A percentile compares a stretch with the other conserved stretches of the same genome.
These are phyloP conservation scores for Phylloboletellus chloephorus DNA, from an alignment of 1,284 basidiomycete genomes.

Conservation along the genomic window DNA sequence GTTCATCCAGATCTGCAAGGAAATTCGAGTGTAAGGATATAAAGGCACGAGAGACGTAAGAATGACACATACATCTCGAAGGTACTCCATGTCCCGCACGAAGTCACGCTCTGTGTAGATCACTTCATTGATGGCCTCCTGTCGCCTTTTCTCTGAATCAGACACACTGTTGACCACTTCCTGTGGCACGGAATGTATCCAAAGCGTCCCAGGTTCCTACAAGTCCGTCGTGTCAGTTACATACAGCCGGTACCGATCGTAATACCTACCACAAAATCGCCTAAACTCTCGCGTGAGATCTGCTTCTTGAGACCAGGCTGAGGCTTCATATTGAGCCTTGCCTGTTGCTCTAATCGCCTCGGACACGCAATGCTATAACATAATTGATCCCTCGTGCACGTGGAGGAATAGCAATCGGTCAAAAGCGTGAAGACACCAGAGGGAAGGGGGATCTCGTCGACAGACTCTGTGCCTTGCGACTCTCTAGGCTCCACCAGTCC, in stretches of 20 bases:
- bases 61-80: constrained; percentile 74
- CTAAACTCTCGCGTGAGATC: constrained; percentile 78
- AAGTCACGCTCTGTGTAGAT: constrained; percentile 99
- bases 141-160: constrained; percentile 91
- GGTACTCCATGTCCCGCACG: constrained; percentile 95
- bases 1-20: constrained; percentile 81
- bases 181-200: constrained; percentile 94
- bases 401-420: constrained; percentile 97
- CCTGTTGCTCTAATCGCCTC: constrained; percentile 89
- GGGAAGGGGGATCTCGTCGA: constrained; percentile 74
- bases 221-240: constrained; percentile 12
- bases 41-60: constrained; percentile 2
- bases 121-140: constrained; percentile 99
- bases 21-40: constrained; percentile 7
- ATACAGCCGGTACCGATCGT: neutral
- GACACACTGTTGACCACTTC: constrained; percentile 91
- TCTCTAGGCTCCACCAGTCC: constrained; percentile 31
- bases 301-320: constrained; percentile 82
- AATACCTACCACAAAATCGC: constrained; percentile 66
- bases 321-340: constrained; percentile 87
- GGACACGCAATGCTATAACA: constrained; percentile 99
- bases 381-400: constrained; percentile 86
- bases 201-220: constrained; percentile 87
- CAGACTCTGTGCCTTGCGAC: constrained; percentile 41
- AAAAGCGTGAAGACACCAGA: constrained; percentile 95